Conservation (phyloP, 345 rosid species). For the Euphorbia lathyris region DNA sequence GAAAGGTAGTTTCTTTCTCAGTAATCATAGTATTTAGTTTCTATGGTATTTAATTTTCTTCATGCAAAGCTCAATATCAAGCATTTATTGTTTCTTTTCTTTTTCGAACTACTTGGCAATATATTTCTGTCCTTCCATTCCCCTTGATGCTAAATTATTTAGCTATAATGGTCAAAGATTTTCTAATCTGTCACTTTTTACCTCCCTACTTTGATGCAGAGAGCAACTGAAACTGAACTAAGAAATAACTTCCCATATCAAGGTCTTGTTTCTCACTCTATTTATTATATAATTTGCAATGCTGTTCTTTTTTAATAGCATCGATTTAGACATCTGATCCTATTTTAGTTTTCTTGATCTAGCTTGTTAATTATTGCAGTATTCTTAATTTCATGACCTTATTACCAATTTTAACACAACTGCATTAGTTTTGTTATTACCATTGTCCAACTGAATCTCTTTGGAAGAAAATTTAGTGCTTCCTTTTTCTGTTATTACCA, state of each 20-base stretch:
- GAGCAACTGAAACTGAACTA: conserved; percentile 56
- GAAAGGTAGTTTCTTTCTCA: conserved; percentile 45
- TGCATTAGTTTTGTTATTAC: neutral
- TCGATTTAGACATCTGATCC: neutral
- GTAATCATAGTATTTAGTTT: neutral
- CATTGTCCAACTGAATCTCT: conserved; percentile 1
- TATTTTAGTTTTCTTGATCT: conserved; percentile 2
- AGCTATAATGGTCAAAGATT: too few relatives aligned
- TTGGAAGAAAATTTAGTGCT: conserved; percentile 2
- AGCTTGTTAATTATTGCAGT: neutral
- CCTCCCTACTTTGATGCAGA: conserved; percentile 31
- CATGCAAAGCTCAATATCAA: neutral
- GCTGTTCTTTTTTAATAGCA: neutral
- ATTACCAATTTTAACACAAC: neutral
- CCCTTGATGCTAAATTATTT: neutral
- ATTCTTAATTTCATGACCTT: neutral
- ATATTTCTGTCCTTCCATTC: neutral
- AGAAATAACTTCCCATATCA: conserved; percentile 35
- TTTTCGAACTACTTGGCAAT: neutral
- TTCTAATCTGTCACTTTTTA: neutral
- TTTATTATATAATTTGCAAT: neutral
- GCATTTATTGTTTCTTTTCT: conserved; percentile 3
- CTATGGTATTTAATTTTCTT: neutral
- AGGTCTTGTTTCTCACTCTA: conserved; percentile 31
- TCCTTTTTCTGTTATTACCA: neutral